phyloP scores from a whole-genome alignment of 345 rosid species.

The Laguncularia racemosa region DNA sequence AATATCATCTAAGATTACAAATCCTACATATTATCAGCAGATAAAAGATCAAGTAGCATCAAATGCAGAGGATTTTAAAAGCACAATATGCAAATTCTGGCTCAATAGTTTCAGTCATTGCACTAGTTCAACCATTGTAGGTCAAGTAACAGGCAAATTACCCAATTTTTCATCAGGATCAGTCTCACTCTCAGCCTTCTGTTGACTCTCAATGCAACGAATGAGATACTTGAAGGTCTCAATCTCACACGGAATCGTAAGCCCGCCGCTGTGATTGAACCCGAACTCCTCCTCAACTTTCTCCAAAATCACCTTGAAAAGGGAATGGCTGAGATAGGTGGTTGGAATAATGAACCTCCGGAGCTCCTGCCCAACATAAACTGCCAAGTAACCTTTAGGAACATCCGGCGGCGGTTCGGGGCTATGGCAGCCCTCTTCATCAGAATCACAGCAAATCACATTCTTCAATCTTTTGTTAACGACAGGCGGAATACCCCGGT shows the following conservation, averaged over 20 bases:
- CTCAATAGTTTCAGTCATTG: background rate
- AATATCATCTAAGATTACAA: too few species aligned
- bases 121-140: background rate
- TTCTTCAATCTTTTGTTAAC: constrained; percentile 46
- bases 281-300: constrained; percentile 94
- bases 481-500: constrained; percentile 29
- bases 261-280: constrained; percentile 76
- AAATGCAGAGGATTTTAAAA: too few species aligned
- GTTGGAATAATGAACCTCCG: constrained; percentile 95
- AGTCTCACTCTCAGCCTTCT: constrained; percentile 35
- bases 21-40: too few species aligned
- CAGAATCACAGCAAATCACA: constrained; percentile 52
- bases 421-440: constrained; percentile 69
- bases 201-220: constrained; percentile 66
- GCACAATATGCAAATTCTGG: too few species aligned
- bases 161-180: constrained; percentile 28
- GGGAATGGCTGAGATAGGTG: constrained; percentile 70
- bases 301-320: constrained; percentile 78
- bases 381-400: constrained; percentile 87
- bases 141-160: constrained; percentile 4
- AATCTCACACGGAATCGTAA: constrained; percentile 89
- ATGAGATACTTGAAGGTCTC: constrained; percentile 92
- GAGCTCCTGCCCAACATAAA: constrained; percentile 82
- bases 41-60: too few species aligned
- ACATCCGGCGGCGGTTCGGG: constrained; percentile 74